A percentile compares a stretch with the other conserved stretches of the same genome.
Evolutionary conservation across 1,284 basidiomycete species (phyloP).

Genomic region (Pyrrhoderma lamaoense): DNA sequence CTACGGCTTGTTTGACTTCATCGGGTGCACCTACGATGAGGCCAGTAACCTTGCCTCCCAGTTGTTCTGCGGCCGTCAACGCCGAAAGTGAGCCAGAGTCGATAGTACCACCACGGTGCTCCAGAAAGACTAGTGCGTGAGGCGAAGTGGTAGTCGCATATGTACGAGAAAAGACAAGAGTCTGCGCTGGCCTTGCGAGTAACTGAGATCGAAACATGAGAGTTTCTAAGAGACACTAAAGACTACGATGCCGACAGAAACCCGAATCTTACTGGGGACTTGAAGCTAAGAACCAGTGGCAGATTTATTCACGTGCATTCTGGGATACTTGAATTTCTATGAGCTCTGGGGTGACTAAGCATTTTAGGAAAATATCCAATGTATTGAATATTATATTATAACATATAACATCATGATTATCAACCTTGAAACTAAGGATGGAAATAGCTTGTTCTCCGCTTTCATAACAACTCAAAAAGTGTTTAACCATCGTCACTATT

Average conservation of each 20-base stretch:
- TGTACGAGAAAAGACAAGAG: slow-evolving; percentile 28
- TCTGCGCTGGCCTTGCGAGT: slow-evolving; percentile 5
- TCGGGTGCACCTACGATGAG: slow-evolving; percentile 74
- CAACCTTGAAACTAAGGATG: no score
- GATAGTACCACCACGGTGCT: slow-evolving; percentile 79
- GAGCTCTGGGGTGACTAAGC: no score
- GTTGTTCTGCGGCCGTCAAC: slow-evolving; percentile 78
- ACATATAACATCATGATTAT: no score
- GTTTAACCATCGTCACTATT: no score
- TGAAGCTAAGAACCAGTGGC: neutral
- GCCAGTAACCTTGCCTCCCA: slow-evolving; percentile 86
- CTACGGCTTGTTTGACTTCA: slow-evolving; percentile 62
- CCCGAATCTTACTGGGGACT: neutral
- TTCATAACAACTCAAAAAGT: no score
- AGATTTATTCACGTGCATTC: slow-evolving; percentile 2
- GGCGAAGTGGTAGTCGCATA: slow-evolving; percentile 50
- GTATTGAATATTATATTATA: no score
- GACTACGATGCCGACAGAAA: neutral
- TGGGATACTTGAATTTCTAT: no score
- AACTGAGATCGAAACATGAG: slow-evolving; percentile 12
- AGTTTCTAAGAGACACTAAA: neutral
- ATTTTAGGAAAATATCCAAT: no score
- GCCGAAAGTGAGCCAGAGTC: slow-evolving; percentile 86
- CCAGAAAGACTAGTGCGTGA: slow-evolving; percentile 80
- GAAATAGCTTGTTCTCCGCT: no score